A percentile compares a stretch with the other conserved stretches of the same genome.
Evolutionary conservation across 73 alveolate species (phyloP).

Genomic region (Tetrahymena elliotti): DNA sequence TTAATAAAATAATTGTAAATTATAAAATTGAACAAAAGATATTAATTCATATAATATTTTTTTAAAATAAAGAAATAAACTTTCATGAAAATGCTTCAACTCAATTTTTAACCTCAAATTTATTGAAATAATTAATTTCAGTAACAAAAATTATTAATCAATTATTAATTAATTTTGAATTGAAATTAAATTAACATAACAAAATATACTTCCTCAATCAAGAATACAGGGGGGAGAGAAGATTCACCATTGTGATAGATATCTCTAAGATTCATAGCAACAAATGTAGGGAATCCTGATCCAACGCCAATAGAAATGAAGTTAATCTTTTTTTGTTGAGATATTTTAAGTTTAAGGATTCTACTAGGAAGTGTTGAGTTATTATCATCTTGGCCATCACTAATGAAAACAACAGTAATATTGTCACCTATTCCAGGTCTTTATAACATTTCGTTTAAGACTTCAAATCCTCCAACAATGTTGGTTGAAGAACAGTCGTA

Average conservation of each 20-base stretch:
- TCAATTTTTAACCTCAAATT: no score
- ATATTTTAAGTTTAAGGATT: not conserved
- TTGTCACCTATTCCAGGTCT: not conserved
- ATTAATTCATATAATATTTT: no score
- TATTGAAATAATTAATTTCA: no score
- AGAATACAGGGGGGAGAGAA: constrained; percentile 22
- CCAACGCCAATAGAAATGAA: constrained; percentile 38
- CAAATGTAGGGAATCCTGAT: constrained; percentile 26
- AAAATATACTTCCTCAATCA: not conserved
- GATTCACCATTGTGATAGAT: constrained; percentile 34
- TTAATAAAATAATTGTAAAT: no score
- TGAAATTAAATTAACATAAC: not conserved
- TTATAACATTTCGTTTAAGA: not conserved
- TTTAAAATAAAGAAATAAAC: not conserved
- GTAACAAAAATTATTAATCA: no score
- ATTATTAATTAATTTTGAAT: not conserved
- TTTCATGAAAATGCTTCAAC: not conserved
- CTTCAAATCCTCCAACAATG: not conserved
- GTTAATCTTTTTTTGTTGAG: constrained; percentile 1
- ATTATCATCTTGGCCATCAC: constrained; percentile 21
- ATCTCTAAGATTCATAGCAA: constrained; percentile 26
- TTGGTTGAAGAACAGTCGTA: not conserved
- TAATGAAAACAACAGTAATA: constrained; percentile 11
- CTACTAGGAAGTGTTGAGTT: not conserved
- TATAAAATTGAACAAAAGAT: no score